A percentile compares a stretch with the other conserved stretches of the same genome.
Evolutionary conservation across 2,329 filamentous ascomycete species (phyloP).

Genomic region (Fusarium odoratissimum): DNA sequence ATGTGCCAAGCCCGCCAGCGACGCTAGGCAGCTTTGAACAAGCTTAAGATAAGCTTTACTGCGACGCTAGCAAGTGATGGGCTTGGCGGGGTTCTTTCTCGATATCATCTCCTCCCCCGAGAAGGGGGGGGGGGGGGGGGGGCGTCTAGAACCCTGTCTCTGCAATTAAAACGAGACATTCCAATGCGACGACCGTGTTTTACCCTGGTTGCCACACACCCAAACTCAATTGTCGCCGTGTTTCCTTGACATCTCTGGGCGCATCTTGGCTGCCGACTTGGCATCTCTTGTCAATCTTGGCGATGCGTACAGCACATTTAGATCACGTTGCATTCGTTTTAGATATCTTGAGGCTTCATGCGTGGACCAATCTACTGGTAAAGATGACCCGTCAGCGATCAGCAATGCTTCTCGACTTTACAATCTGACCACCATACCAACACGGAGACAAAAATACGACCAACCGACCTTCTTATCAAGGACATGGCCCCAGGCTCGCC

Average conservation of each 20-base stretch:
- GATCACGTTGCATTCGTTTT: not conserved
- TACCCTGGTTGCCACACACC: not conserved
- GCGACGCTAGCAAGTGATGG: conserved; percentile 1
- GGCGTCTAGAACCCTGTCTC: conserved; percentile 16
- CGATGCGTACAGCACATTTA: not conserved
- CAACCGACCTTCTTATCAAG: conserved; percentile 30
- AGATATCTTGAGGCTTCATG: not conserved
- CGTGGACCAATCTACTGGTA: not conserved
- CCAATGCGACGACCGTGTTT: not conserved
- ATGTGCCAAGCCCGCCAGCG: conserved; percentile 2
- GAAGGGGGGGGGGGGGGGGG: conserved; percentile 15
- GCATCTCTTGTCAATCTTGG: not conserved
- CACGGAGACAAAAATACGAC: not conserved
- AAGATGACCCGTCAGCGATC: not conserved
- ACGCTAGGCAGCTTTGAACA: conserved; percentile 15
- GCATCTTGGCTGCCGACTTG: not conserved
- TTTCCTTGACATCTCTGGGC: not conserved
- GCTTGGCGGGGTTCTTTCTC: conserved; percentile 12
- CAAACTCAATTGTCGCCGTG: conserved; percentile 2
- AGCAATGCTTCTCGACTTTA: not conserved
- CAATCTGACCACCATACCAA: conserved; percentile 24
- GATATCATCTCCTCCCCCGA: conserved; percentile 21
- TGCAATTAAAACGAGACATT: conserved; percentile 6
- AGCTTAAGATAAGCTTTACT: conserved; percentile 30
- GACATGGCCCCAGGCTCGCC: not conserved